Evolutionary conservation across 1,139 yeast species (phyloP).

Genomic region (Blastobotrys proliferans): DNA sequence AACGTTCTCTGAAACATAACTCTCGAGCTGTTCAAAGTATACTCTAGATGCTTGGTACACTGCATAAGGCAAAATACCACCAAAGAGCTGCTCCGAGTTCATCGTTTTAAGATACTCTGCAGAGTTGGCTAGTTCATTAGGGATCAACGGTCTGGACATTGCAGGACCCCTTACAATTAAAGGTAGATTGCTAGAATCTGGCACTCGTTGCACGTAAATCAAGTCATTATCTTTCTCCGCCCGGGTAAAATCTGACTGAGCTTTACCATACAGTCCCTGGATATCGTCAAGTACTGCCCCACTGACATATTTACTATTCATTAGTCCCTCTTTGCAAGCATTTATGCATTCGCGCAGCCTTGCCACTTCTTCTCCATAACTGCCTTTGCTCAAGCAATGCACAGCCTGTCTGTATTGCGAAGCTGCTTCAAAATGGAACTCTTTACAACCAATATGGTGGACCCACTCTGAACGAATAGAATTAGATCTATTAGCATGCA

Average conservation of each 20-base stretch:
- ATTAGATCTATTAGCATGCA: constrained; percentile 46
- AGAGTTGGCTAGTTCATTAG: constrained; percentile 32
- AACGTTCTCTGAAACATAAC: constrained; percentile 50
- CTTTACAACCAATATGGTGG: constrained; percentile 55
- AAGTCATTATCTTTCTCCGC: constrained; percentile 80
- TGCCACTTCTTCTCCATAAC: constrained; percentile 71
- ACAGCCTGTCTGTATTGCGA: constrained; percentile 60
- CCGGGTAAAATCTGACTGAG: constrained; percentile 45
- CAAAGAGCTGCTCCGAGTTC: constrained; percentile 40
- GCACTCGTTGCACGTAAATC: constrained; percentile 66
- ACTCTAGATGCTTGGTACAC: constrained; percentile 67
- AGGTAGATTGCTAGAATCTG: constrained; percentile 43
- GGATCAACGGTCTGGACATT: constrained; percentile 52
- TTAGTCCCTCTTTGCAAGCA: constrained; percentile 37
- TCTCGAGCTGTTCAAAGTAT: constrained; percentile 61
- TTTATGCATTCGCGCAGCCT: constrained; percentile 46
- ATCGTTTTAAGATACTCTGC: constrained; percentile 20
- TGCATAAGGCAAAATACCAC: constrained; percentile 58
- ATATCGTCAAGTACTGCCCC: constrained; percentile 45
- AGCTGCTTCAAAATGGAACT: constrained; percentile 63
- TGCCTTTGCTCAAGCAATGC: constrained; percentile 44
- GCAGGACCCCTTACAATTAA: constrained; percentile 44
- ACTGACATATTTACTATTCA: constrained; percentile 41
- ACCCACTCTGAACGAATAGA: constrained; percentile 60
- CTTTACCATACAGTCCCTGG: constrained; percentile 43